These are phyloP conservation scores for Agaricus blazei DNA, from an alignment of 768 basidiomycete genomes.

Conservation along the genomic window DNA sequence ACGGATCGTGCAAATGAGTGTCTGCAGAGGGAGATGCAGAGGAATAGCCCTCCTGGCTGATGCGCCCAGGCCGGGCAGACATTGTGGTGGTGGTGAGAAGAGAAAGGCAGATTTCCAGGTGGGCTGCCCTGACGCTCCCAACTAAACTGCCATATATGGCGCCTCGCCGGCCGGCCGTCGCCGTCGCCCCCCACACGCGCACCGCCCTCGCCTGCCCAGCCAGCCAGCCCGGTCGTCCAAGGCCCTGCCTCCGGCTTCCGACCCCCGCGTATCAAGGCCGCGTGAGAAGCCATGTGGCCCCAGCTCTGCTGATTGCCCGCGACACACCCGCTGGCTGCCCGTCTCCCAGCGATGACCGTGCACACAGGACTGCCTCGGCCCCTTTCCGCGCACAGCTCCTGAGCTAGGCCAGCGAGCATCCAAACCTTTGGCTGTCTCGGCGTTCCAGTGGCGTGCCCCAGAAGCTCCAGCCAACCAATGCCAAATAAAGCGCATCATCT, in stretches of 20 bases:
- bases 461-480: not conserved
- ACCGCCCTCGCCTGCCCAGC: too few relatives aligned
- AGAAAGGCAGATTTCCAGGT: slow-evolving; percentile 4
- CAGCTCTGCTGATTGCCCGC: too few relatives aligned
- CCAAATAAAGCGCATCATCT: slow-evolving; percentile 2
- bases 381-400: too few relatives aligned
- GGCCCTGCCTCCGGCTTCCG: too few relatives aligned
- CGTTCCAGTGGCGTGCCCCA: not conserved
- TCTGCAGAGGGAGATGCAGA: slow-evolving; percentile 57
- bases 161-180: not conserved
- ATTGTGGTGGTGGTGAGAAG: slow-evolving; percentile 23
- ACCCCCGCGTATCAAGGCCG: too few relatives aligned
- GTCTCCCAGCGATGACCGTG: too few relatives aligned
- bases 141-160: not conserved
- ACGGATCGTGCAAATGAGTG: slow-evolving; percentile 65
- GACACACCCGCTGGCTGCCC: too few relatives aligned
- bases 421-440: too few relatives aligned
- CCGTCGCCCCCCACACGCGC: not conserved
- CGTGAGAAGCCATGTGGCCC: too few relatives aligned
- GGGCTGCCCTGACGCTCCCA: slow-evolving; percentile 1
- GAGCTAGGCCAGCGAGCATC: too few relatives aligned
- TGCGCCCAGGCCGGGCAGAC: slow-evolving; percentile 51
- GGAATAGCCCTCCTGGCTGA: slow-evolving; percentile 60
- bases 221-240: too few relatives aligned
- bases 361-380: too few relatives aligned